phyloP scores from a whole-genome alignment of 257 asterid species.

The Primulina huaijiensis region DNA sequence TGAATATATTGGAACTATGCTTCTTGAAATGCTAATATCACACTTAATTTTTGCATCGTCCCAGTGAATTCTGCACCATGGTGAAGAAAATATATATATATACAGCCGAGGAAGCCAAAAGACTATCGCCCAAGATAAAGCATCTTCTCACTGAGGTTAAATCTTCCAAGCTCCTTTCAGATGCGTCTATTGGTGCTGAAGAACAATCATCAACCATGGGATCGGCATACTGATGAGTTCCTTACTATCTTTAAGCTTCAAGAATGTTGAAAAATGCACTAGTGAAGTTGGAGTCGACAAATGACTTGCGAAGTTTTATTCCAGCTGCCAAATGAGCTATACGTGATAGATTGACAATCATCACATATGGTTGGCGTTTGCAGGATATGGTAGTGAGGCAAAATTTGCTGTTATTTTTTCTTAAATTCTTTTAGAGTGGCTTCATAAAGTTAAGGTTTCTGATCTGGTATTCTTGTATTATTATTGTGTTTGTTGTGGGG shows the following conservation, averaged over 20 bases:
- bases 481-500: not conserved
- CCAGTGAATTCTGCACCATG: constrained; percentile 93
- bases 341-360: constrained; percentile 4
- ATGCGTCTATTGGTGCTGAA: constrained; percentile 50
- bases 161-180: constrained; percentile 43
- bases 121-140: constrained; percentile 76
- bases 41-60: constrained; percentile 17
- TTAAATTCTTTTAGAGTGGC: not conserved
- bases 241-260: constrained; percentile 25
- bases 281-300: constrained; percentile 29
- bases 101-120: constrained; percentile 80
- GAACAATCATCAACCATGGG: constrained; percentile 62
- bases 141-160: constrained; percentile 50
- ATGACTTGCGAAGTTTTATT: constrained; percentile 34
- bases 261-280: constrained; percentile 8
- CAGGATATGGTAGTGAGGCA: not conserved
- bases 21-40: constrained; percentile 19
- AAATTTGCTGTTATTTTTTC: not conserved
- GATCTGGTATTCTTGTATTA: not conserved
- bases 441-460: not conserved
- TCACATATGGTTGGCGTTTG: not conserved
- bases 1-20: not conserved
- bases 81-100: constrained; percentile 79
- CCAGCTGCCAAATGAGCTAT: constrained; percentile 20
- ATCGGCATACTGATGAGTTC: constrained; percentile 37